These are phyloP conservation scores for Populus alba DNA, from an alignment of 345 rosid genomes.

Conservation along the genomic window DNA sequence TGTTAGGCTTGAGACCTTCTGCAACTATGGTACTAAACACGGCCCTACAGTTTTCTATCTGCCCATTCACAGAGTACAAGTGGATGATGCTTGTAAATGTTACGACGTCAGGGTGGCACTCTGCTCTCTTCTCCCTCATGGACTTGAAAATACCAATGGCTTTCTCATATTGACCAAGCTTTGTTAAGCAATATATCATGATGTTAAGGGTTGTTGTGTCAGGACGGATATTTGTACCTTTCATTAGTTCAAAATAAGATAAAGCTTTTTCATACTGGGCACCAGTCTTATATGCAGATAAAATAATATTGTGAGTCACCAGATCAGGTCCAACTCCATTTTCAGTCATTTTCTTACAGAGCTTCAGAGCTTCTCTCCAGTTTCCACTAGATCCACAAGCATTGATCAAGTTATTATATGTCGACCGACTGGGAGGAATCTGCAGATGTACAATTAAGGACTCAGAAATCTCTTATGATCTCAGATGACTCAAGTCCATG, in stretches of 20 bases:
- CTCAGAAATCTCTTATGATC: neutral
- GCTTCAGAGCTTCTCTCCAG: constrained; percentile 88
- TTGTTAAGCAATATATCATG: constrained; percentile 70
- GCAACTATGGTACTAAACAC: constrained; percentile 72
- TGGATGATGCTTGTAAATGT: constrained; percentile 79
- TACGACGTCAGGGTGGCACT: constrained; percentile 69
- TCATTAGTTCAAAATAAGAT: constrained; percentile 86
- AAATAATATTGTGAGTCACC: constrained; percentile 84
- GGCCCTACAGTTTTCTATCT: constrained; percentile 70
- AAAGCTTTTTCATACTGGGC: constrained; percentile 75
- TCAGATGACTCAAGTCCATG: neutral
- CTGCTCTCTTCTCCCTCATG: constrained; percentile 73
- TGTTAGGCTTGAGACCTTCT: constrained; percentile 79
- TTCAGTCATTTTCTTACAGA: constrained; percentile 90
- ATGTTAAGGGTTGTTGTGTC: constrained; percentile 84
- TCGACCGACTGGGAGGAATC: constrained; percentile 86
- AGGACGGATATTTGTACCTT: constrained; percentile 76
- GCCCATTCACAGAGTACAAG: constrained; percentile 68
- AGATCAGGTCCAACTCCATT: constrained; percentile 97
- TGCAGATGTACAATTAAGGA: constrained; percentile 36
- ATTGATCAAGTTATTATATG: constrained; percentile 85
- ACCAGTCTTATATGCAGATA: constrained; percentile 84
- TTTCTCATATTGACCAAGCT: constrained; percentile 66
- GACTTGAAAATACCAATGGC: constrained; percentile 73
- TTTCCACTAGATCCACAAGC: constrained; percentile 97